Conservation (phyloP, 371 early-diverging fungal species). For the Rhizomucor pusillus region DNA sequence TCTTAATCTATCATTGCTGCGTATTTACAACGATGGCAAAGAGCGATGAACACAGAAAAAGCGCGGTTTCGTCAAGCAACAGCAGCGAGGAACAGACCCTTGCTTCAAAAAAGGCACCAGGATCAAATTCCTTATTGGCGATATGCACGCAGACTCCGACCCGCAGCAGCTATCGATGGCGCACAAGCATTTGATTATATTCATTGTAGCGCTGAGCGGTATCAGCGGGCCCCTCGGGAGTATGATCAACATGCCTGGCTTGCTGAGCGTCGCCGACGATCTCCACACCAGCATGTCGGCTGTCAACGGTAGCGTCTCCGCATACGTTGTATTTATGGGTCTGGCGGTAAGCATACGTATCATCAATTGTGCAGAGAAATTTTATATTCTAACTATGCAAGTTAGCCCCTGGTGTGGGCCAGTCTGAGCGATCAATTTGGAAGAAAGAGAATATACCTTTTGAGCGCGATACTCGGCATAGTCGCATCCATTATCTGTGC, state of each 20-base stretch:
- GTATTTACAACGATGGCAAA: too few relatives aligned
- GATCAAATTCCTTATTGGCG: conserved; percentile 13
- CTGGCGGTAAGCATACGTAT: conserved; percentile 23
- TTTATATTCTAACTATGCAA: too few relatives aligned
- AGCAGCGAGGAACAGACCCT: too few relatives aligned
- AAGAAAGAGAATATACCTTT: conserved; percentile 56
- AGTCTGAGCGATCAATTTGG: conserved; percentile 62
- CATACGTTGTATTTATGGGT: conserved; percentile 36
- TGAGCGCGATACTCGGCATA: conserved; percentile 50
- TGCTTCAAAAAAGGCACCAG: conserved; percentile 2
- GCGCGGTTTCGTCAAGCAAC: too few relatives aligned
- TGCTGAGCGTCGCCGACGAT: conserved; percentile 30
- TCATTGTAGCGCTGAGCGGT: conserved; percentile 19
- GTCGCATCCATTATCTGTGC: conserved; percentile 63
- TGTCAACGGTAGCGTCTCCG: conserved; percentile 37
- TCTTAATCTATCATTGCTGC: too few relatives aligned
- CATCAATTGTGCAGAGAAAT: not conserved
- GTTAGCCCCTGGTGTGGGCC: conserved; percentile 64
- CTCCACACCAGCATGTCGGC: conserved; percentile 27
- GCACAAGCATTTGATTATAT: conserved; percentile 34
- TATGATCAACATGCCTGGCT: conserved; percentile 43
- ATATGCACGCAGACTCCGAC: conserved; percentile 22
- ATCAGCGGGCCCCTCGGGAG: conserved; percentile 39
- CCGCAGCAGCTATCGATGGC: conserved; percentile 30
- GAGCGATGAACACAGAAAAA: too few relatives aligned